These are phyloP conservation scores for Raphidocelis subcapitata DNA, from an alignment of 139 green algal genomes.

Conservation along the genomic window DNA sequence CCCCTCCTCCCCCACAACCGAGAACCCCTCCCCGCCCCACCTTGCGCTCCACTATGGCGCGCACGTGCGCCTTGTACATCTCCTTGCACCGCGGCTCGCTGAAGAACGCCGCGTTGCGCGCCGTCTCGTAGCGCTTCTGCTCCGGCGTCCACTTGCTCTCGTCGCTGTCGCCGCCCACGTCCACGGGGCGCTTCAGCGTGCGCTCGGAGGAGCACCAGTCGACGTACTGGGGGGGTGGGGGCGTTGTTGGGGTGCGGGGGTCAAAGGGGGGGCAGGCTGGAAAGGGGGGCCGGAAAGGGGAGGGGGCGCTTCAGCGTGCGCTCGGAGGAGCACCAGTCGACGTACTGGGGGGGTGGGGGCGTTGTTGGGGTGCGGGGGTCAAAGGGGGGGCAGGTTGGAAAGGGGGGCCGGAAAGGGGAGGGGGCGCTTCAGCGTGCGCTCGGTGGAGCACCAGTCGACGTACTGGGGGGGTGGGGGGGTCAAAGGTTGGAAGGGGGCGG, in stretches of 20 bases:
- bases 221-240: slow-evolving; percentile 41
- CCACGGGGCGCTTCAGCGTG: slow-evolving; percentile 18
- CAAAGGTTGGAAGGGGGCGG: too few relatives aligned
- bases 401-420: too few relatives aligned
- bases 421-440: slow-evolving; percentile 25
- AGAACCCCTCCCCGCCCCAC: too few relatives aligned
- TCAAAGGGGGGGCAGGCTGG: not conserved
- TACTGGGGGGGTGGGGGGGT: slow-evolving; percentile 32
- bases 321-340: slow-evolving; percentile 53
- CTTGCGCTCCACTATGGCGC: slow-evolving; percentile 20
- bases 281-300: too few relatives aligned
- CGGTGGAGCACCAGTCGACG: slow-evolving; percentile 54
- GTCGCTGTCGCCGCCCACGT: slow-evolving; percentile 24
- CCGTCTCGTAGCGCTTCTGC: slow-evolving; percentile 50
- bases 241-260: too few relatives aligned
- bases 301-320: slow-evolving; percentile 24
- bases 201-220: slow-evolving; percentile 50
- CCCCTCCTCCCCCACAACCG: too few relatives aligned
- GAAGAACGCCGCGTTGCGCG: slow-evolving; percentile 69
- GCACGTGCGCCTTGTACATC: slow-evolving; percentile 70
- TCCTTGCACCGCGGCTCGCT: slow-evolving; percentile 36
- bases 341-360: slow-evolving; percentile 33
- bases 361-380: too few relatives aligned
- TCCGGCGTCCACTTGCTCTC: slow-evolving; percentile 14
- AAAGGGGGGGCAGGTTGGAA: not conserved